Evolutionary conservation across 768 basidiomycete genomes (phyloP).

Genomic region (Xanthoconium purpureum): DNA sequence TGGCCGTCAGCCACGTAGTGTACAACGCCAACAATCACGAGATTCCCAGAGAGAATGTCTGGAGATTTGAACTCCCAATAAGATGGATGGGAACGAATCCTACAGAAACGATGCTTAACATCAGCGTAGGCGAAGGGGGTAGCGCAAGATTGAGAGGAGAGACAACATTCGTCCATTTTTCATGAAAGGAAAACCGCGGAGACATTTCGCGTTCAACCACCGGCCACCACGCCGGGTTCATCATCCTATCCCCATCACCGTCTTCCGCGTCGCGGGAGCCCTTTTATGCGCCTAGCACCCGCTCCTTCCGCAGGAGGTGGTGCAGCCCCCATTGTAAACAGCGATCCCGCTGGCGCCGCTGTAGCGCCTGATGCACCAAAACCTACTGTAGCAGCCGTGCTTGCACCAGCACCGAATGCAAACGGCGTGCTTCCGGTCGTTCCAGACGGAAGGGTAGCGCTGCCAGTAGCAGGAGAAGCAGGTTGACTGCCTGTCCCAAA

Average conservation of each 20-base stretch:
- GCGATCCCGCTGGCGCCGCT: constrained; percentile 31
- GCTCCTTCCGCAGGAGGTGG: constrained; percentile 39
- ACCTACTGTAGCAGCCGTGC: constrained; percentile 34
- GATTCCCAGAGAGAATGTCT: constrained; percentile 13
- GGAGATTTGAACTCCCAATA: constrained; percentile 11
- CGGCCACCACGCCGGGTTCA: constrained; percentile 8
- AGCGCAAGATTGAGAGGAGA: constrained; percentile 15
- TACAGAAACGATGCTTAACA: constrained; percentile 25
- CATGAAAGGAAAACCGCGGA: constrained; percentile 3
- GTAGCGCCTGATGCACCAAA: constrained; percentile 41
- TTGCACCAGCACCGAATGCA: constrained; percentile 37
- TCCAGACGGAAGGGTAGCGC: constrained; percentile 29
- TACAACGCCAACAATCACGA: constrained; percentile 17
- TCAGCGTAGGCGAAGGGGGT: constrained; percentile 18
- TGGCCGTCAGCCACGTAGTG: constrained; percentile 32
- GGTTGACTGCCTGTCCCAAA: constrained; percentile 57
- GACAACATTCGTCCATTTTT: constrained; percentile 11
- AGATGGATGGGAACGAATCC: constrained; percentile 2
- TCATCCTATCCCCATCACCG: constrained; percentile 23
- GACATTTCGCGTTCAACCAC: constrained; percentile 10
- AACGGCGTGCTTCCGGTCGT: constrained; percentile 30
- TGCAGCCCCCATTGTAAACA: constrained; percentile 63
- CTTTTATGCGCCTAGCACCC: constrained; percentile 48
- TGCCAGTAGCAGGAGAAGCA: constrained; percentile 50
- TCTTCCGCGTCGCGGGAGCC: constrained; percentile 45